phyloP scores from a whole-genome alignment of 768 basidiomycete species.

The Crepidotus variabilis region DNA sequence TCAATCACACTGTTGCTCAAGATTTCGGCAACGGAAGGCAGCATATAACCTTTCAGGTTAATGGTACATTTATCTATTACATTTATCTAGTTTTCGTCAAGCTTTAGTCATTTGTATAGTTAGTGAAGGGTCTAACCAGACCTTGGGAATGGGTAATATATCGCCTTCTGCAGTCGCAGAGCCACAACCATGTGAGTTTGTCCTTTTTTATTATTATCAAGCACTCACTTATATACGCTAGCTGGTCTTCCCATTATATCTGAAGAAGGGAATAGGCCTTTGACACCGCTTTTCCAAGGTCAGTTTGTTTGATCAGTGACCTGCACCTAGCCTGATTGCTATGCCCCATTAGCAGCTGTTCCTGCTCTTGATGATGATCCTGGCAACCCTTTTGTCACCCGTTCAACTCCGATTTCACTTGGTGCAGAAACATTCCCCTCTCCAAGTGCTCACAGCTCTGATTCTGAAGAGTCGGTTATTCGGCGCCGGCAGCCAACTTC shows the following conservation, averaged over 20 bases:
- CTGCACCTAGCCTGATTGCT: not conserved
- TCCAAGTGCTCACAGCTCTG: not conserved
- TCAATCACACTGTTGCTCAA: not conserved
- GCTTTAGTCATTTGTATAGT: not conserved
- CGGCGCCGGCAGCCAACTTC: not conserved
- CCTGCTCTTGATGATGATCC: not conserved
- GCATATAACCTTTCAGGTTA: not conserved
- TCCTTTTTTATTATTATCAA: too few species aligned
- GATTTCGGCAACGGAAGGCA: not conserved
- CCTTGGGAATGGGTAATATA: not conserved
- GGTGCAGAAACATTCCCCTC: not conserved
- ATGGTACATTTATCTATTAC: not conserved
- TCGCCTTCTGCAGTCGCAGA: too few species aligned
- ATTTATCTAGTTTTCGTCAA: not conserved
- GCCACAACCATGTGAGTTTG: too few species aligned
- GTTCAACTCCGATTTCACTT: not conserved
- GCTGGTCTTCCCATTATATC: too few species aligned
- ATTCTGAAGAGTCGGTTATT: not conserved
- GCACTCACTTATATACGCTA: not conserved
- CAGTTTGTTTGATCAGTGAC: not conserved
- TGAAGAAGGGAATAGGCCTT: too few species aligned
- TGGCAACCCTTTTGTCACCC: not conserved
- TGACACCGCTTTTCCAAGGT: too few species aligned
- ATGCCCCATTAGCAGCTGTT: not conserved
- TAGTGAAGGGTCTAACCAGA: not conserved